Evolutionary conservation across 176 grass and related monocot species (phyloP).

Genomic region (Eleusine indica): DNA sequence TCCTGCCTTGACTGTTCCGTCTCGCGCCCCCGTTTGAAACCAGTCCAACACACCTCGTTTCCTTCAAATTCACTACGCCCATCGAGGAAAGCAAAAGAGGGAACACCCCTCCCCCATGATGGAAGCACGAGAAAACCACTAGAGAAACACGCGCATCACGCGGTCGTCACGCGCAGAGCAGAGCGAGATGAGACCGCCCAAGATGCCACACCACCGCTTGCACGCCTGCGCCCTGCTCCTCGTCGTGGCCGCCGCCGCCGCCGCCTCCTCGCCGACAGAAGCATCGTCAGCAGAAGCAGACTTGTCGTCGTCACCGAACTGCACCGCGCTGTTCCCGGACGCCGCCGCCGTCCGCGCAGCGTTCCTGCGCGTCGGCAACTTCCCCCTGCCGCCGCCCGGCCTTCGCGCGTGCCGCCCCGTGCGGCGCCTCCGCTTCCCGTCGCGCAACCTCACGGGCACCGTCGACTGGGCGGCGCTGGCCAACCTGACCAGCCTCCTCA

Average conservation of each 20-base stretch:
- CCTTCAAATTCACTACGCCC: slow-evolving; percentile 1
- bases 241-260: neutral
- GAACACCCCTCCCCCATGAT: neutral
- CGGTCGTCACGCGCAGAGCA: neutral
- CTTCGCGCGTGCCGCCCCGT: slow-evolving; percentile 25
- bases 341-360: slow-evolving; percentile 40
- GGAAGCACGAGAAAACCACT: neutral
- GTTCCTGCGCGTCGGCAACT: slow-evolving; percentile 58
- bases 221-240: slow-evolving; percentile 8
- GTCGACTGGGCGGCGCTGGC: slow-evolving; percentile 53
- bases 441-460: slow-evolving; percentile 50
- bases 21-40: neutral
- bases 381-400: slow-evolving; percentile 1
- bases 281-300: neutral
- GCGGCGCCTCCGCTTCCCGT: slow-evolving; percentile 43
- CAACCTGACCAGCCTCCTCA: slow-evolving; percentile 54
- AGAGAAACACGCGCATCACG: slow-evolving; percentile 11
- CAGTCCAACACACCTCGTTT: neutral
- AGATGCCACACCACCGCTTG: neutral
- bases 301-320: slow-evolving; percentile 2
- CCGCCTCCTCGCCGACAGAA: neutral
- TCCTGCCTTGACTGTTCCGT: neutral
- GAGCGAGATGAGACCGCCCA: neutral
- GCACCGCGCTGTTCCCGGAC: slow-evolving; percentile 38
- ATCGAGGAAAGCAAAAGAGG: neutral